A percentile compares a stretch with the other conserved stretches of the same genome.
These are phyloP conservation scores for Fusarium sp. DNA, from an alignment of 2,329 filamentous ascomycete species.

Conservation along the genomic window DNA sequence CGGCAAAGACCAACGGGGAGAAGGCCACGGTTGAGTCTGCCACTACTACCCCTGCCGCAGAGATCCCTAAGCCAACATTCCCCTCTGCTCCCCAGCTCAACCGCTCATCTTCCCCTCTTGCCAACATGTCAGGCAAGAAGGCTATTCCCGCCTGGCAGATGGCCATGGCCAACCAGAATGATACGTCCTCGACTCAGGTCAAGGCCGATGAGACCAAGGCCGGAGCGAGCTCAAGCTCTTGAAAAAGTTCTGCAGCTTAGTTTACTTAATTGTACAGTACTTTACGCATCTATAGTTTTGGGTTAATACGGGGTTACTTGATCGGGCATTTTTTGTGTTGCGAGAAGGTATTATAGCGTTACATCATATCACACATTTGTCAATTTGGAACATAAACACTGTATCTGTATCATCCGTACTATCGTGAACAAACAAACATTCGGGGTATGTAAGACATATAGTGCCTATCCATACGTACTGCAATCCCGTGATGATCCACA, in stretches of 20 bases:
- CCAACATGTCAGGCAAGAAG: constrained; percentile 62
- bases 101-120: constrained; percentile 52
- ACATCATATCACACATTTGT: constrained; percentile 17
- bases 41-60: constrained; percentile 43
- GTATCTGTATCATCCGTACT: background rate
- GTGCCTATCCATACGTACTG: background rate
- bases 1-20: constrained; percentile 44
- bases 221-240: constrained; percentile 35
- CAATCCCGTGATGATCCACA: background rate
- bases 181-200: constrained; percentile 44
- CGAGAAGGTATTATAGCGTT: constrained; percentile 30
- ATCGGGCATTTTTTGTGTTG: constrained; percentile 15
- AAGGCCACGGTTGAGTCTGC: constrained; percentile 42
- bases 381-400: background rate
- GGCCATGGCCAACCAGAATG: constrained; percentile 70
- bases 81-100: constrained; percentile 45
- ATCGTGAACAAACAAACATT: background rate
- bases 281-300: constrained; percentile 32
- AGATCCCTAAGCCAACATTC: constrained; percentile 48
- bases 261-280: constrained; percentile 35
- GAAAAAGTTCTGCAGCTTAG: background rate
- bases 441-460: background rate
- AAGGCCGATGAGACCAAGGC: constrained; percentile 44
- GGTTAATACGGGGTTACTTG: constrained; percentile 25
- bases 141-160: constrained; percentile 85